These are phyloP conservation scores for Zygosaccharomyces bisporus DNA, from an alignment of 805 yeast species.

Conservation along the genomic window DNA sequence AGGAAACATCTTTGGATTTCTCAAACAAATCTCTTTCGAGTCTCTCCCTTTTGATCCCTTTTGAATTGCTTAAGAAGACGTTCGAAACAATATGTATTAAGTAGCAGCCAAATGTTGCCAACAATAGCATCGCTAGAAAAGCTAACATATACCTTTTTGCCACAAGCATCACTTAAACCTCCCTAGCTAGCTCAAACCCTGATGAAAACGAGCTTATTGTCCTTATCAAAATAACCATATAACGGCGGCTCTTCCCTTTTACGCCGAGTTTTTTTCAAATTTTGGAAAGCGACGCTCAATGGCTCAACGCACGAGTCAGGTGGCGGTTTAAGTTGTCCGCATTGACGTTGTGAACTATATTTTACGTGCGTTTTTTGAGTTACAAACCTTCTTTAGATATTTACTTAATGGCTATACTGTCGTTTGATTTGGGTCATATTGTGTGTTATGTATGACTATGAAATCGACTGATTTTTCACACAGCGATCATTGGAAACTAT, in stretches of 20 bases:
- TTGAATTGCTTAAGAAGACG: slow-evolving; percentile 5
- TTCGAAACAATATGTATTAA: slow-evolving; percentile 5
- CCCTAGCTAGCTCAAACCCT: neutral
- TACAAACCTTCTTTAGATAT: too few relatives aligned
- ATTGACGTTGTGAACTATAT: too few relatives aligned
- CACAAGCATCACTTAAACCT: neutral
- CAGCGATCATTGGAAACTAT: too few relatives aligned
- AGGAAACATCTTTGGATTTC: slow-evolving; percentile 17
- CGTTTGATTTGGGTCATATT: too few relatives aligned
- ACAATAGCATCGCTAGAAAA: slow-evolving; percentile 1
- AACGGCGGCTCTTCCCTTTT: slow-evolving; percentile 5
- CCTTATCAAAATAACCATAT: too few relatives aligned
- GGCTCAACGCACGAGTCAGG: slow-evolving; percentile 1
- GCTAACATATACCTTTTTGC: slow-evolving; percentile 3
- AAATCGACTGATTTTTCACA: too few relatives aligned
- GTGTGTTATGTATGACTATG: too few relatives aligned
- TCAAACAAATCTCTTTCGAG: slow-evolving; percentile 12
- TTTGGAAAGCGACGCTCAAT: neutral
- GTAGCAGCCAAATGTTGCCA: slow-evolving; percentile 5
- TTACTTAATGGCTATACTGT: too few relatives aligned
- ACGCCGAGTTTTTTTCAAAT: neutral
- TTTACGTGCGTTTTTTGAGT: too few relatives aligned
- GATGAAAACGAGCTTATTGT: too few relatives aligned
- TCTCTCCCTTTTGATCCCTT: slow-evolving; percentile 4
- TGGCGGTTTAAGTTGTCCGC: too few relatives aligned